Evolutionary conservation across 495 filamentous ascomycete species (phyloP), one percentile per base, ranked within the genome.

Genomic region (Penicillium paxilli): DNA sequence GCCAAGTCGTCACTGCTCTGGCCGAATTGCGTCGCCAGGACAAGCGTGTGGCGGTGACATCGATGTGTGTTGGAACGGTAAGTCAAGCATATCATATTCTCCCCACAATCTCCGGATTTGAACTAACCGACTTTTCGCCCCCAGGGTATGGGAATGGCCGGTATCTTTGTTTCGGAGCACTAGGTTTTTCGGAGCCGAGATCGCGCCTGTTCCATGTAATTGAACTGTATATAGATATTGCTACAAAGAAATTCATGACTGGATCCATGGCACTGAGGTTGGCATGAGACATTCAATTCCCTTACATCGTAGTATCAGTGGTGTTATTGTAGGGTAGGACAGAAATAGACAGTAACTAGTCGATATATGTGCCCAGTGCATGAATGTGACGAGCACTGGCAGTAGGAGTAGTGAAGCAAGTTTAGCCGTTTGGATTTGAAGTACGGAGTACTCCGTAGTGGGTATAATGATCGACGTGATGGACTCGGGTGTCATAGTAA

Each of bases 1-100:
- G 90, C 17, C 90, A 95, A 76, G 87, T 92, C 57, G 87, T 89
- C 28, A 95, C 90, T n/a, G 88, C 88, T 5, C 72, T 95, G 52
- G 87, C 87, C 45, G 90, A 95, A 73, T 79, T 84, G 56, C 79
- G 90, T 60, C 80, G 85, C 59, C 82, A 83, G 57, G 85, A 88
- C 69, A 91, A 91, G 79, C 88, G 87, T 78, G 73, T 95, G 28
- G 73, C 91, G 40, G 72, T 95, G 64, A 93, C 88, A 22, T 90
- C 86, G 55, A 95, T 93, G 89, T 93, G 89, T 73, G 87, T 94
- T 55, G 87, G 88, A 59, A 90, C 87, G 16, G 90, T 86, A 62
- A 70, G 69, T 69, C 3, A 42, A 21, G 2, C 5, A 10, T 12
- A 42, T 22, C 9, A 23, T 11, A 21, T 46, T 33, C 23, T 32